A percentile compares a stretch with the other conserved stretches of the same genome.
These are phyloP conservation scores for Ophiostoma pallidulum DNA, from an alignment of 2,329 filamentous ascomycete genomes.

Conservation along the genomic window DNA sequence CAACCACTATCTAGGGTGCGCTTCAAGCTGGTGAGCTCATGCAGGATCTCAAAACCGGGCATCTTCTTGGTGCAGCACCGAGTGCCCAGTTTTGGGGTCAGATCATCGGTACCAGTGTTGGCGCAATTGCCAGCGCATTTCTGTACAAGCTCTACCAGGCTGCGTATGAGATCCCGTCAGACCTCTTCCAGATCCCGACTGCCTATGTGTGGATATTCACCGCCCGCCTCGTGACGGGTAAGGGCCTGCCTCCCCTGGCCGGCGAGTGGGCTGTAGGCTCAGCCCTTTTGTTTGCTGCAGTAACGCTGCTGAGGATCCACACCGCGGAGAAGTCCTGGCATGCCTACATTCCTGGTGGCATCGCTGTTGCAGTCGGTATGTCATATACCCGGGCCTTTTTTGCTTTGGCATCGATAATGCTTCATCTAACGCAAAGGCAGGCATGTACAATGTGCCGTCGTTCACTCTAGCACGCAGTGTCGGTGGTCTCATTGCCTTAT, in stretches of 20 bases:
- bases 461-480: constrained; percentile 85
- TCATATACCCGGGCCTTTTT: constrained; percentile 11
- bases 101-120: constrained; percentile 77
- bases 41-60: constrained; percentile 94
- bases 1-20: constrained; percentile 51
- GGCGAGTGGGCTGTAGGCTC: constrained; percentile 68
- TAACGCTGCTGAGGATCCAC: constrained; percentile 62
- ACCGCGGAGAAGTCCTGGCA: constrained; percentile 53
- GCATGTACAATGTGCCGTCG: constrained; percentile 96
- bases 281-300: constrained; percentile 61
- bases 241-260: constrained; percentile 77
- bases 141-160: constrained; percentile 82
- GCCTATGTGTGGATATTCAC: constrained; percentile 98
- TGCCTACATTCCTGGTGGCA: constrained; percentile 75
- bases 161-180: constrained; percentile 81
- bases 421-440: constrained; percentile 27
- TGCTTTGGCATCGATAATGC: not conserved
- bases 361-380: constrained; percentile 84
- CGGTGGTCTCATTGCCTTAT: constrained; percentile 66
- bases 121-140: constrained; percentile 74
- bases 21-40: constrained; percentile 93
- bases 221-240: constrained; percentile 80
- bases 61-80: constrained; percentile 82
- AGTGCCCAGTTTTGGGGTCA: constrained; percentile 97
- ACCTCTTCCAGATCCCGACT: constrained; percentile 87